phyloP scores from a whole-genome alignment of 1,139 yeast species.

The Meyerozyma smithsonii region DNA sequence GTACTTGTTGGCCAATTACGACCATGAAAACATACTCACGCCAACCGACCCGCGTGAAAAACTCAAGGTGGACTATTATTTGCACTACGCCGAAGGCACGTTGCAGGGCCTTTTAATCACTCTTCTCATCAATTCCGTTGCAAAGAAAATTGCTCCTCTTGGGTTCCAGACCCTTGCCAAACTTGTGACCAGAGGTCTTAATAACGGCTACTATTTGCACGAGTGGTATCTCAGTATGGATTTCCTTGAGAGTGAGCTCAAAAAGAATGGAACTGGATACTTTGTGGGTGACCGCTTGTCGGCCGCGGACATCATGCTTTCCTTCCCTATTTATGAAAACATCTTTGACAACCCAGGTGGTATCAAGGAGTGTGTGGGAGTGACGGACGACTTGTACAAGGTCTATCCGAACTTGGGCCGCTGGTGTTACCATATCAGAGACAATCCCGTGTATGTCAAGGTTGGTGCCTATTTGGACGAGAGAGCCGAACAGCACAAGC shows the following conservation, averaged over 20 bases:
- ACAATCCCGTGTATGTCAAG: constrained; percentile 9
- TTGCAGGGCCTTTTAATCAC: constrained; percentile 44
- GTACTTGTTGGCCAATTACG: constrained; percentile 39
- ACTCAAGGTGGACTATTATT: constrained; percentile 42
- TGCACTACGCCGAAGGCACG: constrained; percentile 56
- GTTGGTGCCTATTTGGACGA: not conserved
- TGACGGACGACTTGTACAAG: constrained; percentile 10
- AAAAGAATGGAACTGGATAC: constrained; percentile 38
- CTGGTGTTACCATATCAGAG: constrained; percentile 11
- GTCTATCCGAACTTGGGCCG: constrained; percentile 12
- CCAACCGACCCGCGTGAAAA: constrained; percentile 29
- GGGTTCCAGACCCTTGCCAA: constrained; percentile 39
- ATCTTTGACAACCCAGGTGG: constrained; percentile 14
- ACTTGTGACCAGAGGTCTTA: constrained; percentile 38
- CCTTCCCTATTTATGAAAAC: constrained; percentile 32
- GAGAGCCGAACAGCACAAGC: not conserved
- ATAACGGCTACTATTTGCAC: constrained; percentile 37
- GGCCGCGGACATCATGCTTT: constrained; percentile 55
- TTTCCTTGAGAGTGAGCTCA: constrained; percentile 36
- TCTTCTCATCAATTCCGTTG: constrained; percentile 36
- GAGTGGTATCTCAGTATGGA: constrained; percentile 39
- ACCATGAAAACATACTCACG: constrained; percentile 28
- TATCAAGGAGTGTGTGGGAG: constrained; percentile 12
- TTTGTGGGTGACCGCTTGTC: constrained; percentile 53
- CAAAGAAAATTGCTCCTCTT: constrained; percentile 41